Conservation (phyloP, 2,329 filamentous ascomycete genomes). For the Exserohilum turcica region DNA sequence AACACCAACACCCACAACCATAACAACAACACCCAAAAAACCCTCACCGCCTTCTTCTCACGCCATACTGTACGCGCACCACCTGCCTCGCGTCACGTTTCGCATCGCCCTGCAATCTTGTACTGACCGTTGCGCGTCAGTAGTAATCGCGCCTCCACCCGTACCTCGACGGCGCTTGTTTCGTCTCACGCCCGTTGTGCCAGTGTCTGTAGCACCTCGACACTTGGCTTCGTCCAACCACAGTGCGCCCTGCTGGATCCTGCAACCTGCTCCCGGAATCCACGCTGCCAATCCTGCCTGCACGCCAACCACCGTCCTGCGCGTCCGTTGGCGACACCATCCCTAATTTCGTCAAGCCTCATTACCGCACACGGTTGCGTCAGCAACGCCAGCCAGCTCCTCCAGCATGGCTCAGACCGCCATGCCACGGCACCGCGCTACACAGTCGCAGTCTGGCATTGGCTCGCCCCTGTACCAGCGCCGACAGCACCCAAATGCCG, state of each 20-base stretch:
- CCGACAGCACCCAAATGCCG: conserved; percentile 38
- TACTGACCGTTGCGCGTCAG: conserved; percentile 38
- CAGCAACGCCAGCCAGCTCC: conserved; percentile 29
- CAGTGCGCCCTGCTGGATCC: conserved; percentile 9
- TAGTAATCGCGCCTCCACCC: conserved; percentile 42
- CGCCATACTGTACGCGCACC: conserved; percentile 35
- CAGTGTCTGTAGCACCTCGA: conserved; percentile 37
- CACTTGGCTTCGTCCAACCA: conserved; percentile 12
- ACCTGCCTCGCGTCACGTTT: conserved; percentile 12
- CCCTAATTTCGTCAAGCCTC: conserved; percentile 37
- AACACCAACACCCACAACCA: conserved; percentile 3
- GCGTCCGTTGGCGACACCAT: conserved; percentile 29
- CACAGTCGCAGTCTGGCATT: conserved; percentile 44
- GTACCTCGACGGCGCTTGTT: conserved; percentile 47
- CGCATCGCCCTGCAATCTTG: conserved; percentile 24
- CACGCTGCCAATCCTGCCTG: conserved; percentile 28
- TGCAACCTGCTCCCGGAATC: conserved; percentile 28
- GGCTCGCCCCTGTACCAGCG: conserved; percentile 48
- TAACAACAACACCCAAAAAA: no score
- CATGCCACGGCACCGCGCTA: conserved; percentile 49
- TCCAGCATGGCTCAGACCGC: conserved; percentile 46
- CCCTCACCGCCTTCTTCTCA: not conserved
- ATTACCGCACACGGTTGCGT: conserved; percentile 31
- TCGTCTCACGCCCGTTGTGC: conserved; percentile 45
- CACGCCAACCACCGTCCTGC: conserved; percentile 28